These are phyloP conservation scores for Bassia scoparia DNA, from an alignment of 148 eudicot species.

Conservation along the genomic window DNA sequence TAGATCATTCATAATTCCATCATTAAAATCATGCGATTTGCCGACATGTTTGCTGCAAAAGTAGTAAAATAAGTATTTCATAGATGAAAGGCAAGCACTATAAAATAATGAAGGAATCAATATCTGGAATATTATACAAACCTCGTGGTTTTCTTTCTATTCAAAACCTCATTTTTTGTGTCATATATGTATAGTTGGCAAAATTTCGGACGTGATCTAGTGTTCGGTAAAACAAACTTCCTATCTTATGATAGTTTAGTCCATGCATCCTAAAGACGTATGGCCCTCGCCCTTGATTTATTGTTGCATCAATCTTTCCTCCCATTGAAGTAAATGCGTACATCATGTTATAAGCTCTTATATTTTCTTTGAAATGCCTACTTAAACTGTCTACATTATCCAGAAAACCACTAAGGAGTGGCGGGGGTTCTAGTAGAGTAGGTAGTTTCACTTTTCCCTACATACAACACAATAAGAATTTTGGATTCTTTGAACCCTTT, in stretches of 20 bases:
- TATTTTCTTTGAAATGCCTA: slow-evolving; percentile 3
- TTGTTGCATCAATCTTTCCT: background rate
- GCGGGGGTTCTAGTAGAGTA: background rate
- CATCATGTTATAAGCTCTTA: slow-evolving; percentile 13
- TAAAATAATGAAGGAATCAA: too few relatives aligned
- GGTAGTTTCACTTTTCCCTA: slow-evolving; percentile 1
- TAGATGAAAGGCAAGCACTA: too few relatives aligned
- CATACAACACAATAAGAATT: background rate
- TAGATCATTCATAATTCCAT: background rate
- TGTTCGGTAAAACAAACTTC: background rate
- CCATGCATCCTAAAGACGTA: background rate
- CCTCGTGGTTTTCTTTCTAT: background rate
- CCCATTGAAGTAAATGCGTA: slow-evolving; percentile 11
- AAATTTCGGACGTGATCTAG: background rate
- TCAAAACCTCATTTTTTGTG: background rate
- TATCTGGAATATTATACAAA: too few relatives aligned
- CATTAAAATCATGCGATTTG: background rate
- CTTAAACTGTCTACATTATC: background rate
- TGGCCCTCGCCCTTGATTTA: slow-evolving; percentile 2
- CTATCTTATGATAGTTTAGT: slow-evolving; percentile 5
- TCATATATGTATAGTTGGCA: background rate
- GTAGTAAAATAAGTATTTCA: too few relatives aligned
- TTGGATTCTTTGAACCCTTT: background rate
- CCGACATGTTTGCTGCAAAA: too few relatives aligned
- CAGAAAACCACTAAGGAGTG: background rate